These are phyloP conservation scores for Leucocoprinus birnbaumii DNA, from an alignment of 768 basidiomycete species.

Conservation along the genomic window DNA sequence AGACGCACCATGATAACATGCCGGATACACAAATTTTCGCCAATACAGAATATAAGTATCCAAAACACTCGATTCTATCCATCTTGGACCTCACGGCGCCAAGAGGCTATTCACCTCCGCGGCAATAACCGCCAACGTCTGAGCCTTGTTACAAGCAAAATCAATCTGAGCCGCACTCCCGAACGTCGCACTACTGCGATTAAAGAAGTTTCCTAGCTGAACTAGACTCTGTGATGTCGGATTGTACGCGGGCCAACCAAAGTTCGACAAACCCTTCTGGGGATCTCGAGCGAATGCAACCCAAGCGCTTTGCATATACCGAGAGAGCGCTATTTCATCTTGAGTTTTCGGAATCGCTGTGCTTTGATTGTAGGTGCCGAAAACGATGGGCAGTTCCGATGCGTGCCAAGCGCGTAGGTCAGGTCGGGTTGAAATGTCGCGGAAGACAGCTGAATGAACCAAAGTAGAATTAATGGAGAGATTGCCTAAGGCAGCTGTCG, in stretches of 20 bases:
- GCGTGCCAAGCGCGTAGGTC: conserved; percentile 34
- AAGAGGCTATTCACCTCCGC: conserved; percentile 3
- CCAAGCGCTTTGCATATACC: conserved; percentile 36
- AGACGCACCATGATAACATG: no score
- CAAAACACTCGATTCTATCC: background rate
- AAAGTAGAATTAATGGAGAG: background rate
- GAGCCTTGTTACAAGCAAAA: conserved; percentile 4
- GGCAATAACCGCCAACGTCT: conserved; percentile 1
- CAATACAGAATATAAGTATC: no score
- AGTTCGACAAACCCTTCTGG: conserved; percentile 20
- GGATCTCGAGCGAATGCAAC: conserved; percentile 41
- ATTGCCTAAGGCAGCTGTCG: background rate
- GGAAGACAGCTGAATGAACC: conserved; percentile 25
- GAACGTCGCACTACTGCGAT: conserved; percentile 14
- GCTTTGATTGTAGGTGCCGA: conserved; percentile 29
- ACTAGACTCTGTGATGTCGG: conserved; percentile 17
- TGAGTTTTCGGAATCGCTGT: conserved; percentile 19
- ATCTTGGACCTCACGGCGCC: background rate
- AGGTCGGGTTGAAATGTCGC: conserved; percentile 28
- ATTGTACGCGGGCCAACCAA: conserved; percentile 21
- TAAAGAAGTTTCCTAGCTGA: conserved; percentile 20
- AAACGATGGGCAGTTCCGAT: conserved; percentile 35
- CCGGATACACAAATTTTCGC: no score
- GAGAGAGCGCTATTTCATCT: conserved; percentile 28
- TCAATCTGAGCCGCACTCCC: conserved; percentile 4